phyloP scores from a whole-genome alignment of 495 filamentous ascomycete genomes.

The Annulohypoxylon stygium region DNA sequence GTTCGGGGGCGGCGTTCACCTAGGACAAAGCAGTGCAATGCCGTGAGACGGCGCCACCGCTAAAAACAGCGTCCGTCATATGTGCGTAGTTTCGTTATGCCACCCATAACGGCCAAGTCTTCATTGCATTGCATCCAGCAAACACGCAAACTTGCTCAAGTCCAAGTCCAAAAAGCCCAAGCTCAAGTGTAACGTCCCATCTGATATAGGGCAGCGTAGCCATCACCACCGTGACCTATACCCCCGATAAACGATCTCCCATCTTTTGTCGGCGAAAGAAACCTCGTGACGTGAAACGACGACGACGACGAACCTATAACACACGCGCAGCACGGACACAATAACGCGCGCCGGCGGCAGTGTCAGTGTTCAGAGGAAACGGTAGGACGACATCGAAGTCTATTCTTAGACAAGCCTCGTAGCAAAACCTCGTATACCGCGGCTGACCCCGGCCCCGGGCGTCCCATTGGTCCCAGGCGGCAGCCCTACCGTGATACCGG shows the following conservation, averaged over 20 bases:
- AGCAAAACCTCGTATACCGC: constrained; percentile 46
- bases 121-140: too few relatives aligned
- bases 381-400: constrained; percentile 18
- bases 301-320: constrained; percentile 19
- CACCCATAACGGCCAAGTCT: neutral
- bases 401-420: constrained; percentile 45
- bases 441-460: constrained; percentile 32
- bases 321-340: neutral
- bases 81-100: neutral
- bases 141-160: neutral
- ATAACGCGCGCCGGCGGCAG: neutral
- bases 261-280: neutral
- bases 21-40: neutral
- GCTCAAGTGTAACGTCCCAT: constrained; percentile 40
- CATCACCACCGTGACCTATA: constrained; percentile 4
- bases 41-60: constrained; percentile 14
- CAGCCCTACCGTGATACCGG: constrained; percentile 32
- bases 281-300: constrained; percentile 25
- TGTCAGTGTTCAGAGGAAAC: neutral
- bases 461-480: constrained; percentile 30
- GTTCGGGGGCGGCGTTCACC: constrained; percentile 10
- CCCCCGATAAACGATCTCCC: neutral
- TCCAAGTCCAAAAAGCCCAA: neutral
- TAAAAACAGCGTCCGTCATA: constrained; percentile 3
- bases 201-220: constrained; percentile 39